A percentile compares a stretch with the other conserved stretches of the same genome.
Conservation (phyloP, 1,284 basidiomycete species). For the Ustilago tritici region DNA sequence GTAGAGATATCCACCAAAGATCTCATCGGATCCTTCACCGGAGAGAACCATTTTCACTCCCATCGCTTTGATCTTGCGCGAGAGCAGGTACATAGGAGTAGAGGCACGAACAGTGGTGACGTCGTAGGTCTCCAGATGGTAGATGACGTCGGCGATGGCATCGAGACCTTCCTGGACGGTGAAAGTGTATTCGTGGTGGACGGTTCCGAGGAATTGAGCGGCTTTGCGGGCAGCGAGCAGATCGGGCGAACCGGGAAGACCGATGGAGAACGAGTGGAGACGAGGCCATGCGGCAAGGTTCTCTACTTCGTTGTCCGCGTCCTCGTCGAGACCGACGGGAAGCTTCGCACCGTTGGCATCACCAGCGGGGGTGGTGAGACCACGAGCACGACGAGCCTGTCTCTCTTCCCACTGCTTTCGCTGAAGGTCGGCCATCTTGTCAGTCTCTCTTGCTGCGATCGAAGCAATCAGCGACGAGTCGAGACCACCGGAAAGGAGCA, state of each 20-base stretch:
- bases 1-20: constrained; percentile 98
- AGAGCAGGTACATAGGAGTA: constrained; percentile 96
- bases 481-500: constrained; percentile 92
- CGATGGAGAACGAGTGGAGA: constrained; percentile 97
- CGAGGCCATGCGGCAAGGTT: constrained; percentile 86
- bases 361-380: constrained; percentile 63
- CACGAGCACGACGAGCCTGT: constrained; percentile 59
- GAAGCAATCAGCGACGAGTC: constrained; percentile 96
- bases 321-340: constrained; percentile 65
- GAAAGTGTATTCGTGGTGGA: constrained; percentile 98
- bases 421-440: constrained; percentile 75
- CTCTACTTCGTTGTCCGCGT: constrained; percentile 63
- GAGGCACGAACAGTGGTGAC: constrained; percentile 98
- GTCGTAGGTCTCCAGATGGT: constrained; percentile 98
- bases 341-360: constrained; percentile 70
- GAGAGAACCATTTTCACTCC: constrained; percentile 99
- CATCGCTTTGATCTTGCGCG: constrained; percentile 99
- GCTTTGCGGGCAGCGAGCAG: constrained; percentile 93
- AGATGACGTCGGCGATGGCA: constrained; percentile 96
- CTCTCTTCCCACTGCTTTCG: constrained; percentile 75
- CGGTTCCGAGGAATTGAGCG: constrained; percentile 91
- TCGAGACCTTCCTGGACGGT: constrained; percentile 98
- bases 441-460: constrained; percentile 96
- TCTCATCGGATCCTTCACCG: constrained; percentile 98
- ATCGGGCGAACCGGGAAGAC: constrained; percentile 94